Base-by-base conservation (phyloP, 257 asterid species). In the Capsicum pubescens region DNA sequence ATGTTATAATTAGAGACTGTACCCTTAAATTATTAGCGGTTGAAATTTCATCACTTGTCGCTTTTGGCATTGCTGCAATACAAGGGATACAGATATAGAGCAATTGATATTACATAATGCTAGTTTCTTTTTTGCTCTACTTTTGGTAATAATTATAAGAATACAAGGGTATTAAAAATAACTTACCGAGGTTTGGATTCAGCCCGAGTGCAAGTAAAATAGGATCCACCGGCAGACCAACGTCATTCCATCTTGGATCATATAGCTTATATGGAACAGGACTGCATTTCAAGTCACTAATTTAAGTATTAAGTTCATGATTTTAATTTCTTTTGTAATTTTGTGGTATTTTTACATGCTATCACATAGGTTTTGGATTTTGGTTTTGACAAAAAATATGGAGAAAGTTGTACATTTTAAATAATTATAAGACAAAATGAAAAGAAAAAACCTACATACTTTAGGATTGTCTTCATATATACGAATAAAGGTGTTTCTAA, bases 281-380 rank as follows among this genome's bases (percentile, higher is more conserved):
- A n/a, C 72, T 66, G 32, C 32, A 26, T 26, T 66, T 66, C 72
- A 66, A 66, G 72, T 66, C 72, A 66, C 72, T 16, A 56, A 14
- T 56, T 56, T 56, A 56, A 56, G 61, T 14, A 56, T 56, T 6
- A 66, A 32, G 48, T 66, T 64, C 71, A 64, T 66, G 72, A 66
- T 66, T 32, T 32, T 13, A 66, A 13, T 66, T 56, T 14, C 19
- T 56, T 56, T 56, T 56, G 61, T 15, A 56, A 56, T 14, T 66
- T 12, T 66, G n/a, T 66, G 72, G 48, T 66, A 66, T 12, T 64
- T 64, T 66, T 66, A 66, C 46, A 66, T 46, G 72, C 12, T n/a
- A 32, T 66, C 72, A 66, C 72, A 66, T 66, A 64, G 17, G 70
- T 15, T 5, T 21, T 63, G 39, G 69, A 63, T 63, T 63, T 63